Evolutionary conservation across 352 stramenopile species (phyloP).

Genomic region (Phytophthora parvispora): DNA sequence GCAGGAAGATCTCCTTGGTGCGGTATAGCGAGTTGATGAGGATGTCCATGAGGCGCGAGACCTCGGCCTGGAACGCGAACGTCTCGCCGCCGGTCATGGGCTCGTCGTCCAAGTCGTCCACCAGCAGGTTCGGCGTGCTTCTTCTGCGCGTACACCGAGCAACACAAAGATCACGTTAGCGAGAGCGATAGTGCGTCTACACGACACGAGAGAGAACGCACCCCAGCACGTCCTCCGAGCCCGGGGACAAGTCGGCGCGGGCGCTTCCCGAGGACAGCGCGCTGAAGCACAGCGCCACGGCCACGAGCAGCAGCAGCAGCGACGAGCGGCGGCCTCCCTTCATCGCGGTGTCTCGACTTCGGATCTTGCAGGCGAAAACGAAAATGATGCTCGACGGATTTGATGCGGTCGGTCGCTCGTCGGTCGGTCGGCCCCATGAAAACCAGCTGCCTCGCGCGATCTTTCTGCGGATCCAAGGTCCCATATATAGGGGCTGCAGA

Average conservation of each 20-base stretch:
- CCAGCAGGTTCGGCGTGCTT: conserved; percentile 41
- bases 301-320: conserved; percentile 51
- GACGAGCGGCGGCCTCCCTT: conserved; percentile 20
- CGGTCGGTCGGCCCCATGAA: conserved; percentile 8
- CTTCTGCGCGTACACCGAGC: conserved; percentile 26
- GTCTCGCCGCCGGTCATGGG: conserved; percentile 75
- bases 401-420: conserved; percentile 7
- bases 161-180: not conserved
- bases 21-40: conserved; percentile 99
- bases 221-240: conserved; percentile 50
- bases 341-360: conserved; percentile 12
- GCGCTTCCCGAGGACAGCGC: conserved; percentile 23
- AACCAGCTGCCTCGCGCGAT: conserved; percentile 25
- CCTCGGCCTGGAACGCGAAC: conserved; percentile 97
- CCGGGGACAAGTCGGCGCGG: conserved; percentile 47
- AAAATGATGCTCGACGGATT: conserved; percentile 24
- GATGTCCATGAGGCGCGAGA: conserved; percentile 99
- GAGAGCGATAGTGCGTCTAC: not conserved
- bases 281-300: conserved; percentile 47
- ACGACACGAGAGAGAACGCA: conserved; percentile 23
- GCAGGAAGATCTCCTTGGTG: conserved; percentile 99
- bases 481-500: not conserved
- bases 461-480: conserved; percentile 25
- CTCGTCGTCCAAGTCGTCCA: conserved; percentile 59
- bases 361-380: conserved; percentile 20